Base-by-base conservation (phyloP, 2,329 filamentous ascomycete species). In the Aureobasidium sp. region DNA sequence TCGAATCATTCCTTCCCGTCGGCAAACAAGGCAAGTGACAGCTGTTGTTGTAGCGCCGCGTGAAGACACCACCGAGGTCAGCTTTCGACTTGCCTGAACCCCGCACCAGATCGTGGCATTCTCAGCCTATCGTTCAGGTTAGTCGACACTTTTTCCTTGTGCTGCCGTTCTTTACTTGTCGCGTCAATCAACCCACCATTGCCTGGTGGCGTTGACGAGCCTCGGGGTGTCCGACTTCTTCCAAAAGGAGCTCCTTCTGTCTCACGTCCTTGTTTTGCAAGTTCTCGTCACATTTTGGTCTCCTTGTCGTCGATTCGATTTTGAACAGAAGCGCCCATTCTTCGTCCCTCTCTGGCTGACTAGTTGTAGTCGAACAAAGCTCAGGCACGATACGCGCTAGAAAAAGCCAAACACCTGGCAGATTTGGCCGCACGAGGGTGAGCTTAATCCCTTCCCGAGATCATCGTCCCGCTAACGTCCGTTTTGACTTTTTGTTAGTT, bases 401-500 rank as follows among this genome's bases (percentile, higher is more conserved):
- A 17, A 32, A 44, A 41, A 60, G 27, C 32, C 44, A 48, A 48
- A 48, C 32, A 60, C 29, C 46, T 60, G 57, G 46, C 57, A 59
- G 42, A 41, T 57, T 47, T 50, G 56, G 44, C 56, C 56, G 56
- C 56, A 60, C 57, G 57, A 60, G 57, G 55, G 57, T 60, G 57
- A 60, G 57, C 57, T 60, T 60, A 51, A 50, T 51, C 37, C 46
- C 9, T 42, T 59, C 57, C 57, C 57, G 57, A 42, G 57, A 60
- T 60, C 36, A 42, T 50, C 44, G 39, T 48, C 44, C 57, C 57
- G 57, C 57, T 60, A 60, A 60, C 44, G 44, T 60, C 46, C 57
- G 36, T 60, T 60, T 60, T 60, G 57, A 60, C 57, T 60, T 60
- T 52, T 60, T 48, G 57, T 51, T 51, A 60, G 46, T 51, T 60